Conservation (phyloP, 192 early-diverging fungal species). For the Rhizophagus prolifer region DNA sequence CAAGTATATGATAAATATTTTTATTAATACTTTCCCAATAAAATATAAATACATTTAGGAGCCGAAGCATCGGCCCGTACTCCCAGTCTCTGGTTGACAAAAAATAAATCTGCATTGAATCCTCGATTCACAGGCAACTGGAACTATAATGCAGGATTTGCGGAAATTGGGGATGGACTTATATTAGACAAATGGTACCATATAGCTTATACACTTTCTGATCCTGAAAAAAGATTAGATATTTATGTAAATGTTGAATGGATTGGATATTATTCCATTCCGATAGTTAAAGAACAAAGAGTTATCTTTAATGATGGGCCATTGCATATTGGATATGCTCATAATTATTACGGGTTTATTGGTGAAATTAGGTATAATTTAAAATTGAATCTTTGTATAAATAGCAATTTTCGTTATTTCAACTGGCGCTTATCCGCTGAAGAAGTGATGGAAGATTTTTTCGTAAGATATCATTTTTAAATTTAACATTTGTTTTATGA, state of each 20-base stretch:
- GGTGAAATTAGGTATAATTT: slow-evolving; percentile 23
- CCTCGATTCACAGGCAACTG: slow-evolving; percentile 16
- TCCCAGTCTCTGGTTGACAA: not conserved
- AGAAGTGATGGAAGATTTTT: slow-evolving; percentile 21
- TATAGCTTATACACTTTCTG: slow-evolving; percentile 22
- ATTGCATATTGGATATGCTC: slow-evolving; percentile 5
- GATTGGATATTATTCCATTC: not conserved
- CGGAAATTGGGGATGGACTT: not conserved
- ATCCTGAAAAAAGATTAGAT: slow-evolving; percentile 20
- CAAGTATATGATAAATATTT: too few relatives aligned
- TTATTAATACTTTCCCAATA: too few relatives aligned
- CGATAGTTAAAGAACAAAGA: not conserved
- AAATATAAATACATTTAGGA: not conserved
- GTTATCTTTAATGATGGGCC: slow-evolving; percentile 20
- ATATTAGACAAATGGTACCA: slow-evolving; percentile 24
- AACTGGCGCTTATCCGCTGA: slow-evolving; percentile 26
- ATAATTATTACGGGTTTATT: not conserved
- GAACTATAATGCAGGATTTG: not conserved
- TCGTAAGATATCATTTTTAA: not conserved
- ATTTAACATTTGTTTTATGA: not conserved
- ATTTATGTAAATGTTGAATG: slow-evolving; percentile 1
- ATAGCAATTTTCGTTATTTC: slow-evolving; percentile 29
- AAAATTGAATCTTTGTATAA: not conserved
- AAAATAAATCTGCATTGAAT: not conserved
- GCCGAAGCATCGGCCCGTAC: not conserved